phyloP scores from a whole-genome alignment of 169 alveolate species.

The Cryptosporidium meleagridis region DNA sequence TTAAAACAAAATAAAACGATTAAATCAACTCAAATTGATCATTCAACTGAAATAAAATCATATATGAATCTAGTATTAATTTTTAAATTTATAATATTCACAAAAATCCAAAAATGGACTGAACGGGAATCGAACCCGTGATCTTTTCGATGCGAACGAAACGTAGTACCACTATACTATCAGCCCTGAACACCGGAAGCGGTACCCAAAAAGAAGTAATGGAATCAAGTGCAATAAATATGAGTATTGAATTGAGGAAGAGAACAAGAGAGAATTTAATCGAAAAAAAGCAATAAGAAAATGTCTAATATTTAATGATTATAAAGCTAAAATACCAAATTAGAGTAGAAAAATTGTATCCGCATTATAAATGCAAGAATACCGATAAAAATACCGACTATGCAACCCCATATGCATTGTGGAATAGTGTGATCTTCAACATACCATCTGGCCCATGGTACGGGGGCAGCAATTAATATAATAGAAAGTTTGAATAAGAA shows the following conservation, averaged over 20 bases:
- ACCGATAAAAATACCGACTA: constrained; percentile 70
- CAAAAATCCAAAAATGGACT: constrained; percentile 31
- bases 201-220: background rate
- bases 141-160: constrained; percentile 77
- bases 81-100: background rate
- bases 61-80: too few relatives aligned
- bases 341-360: constrained; percentile 35
- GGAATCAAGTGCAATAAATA: background rate
- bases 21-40: background rate
- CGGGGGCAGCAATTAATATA: constrained; percentile 75
- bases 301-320: background rate
- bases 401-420: constrained; percentile 77
- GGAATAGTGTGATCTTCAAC: constrained; percentile 78
- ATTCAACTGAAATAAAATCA: background rate
- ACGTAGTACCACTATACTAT: constrained; percentile 77
- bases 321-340: constrained; percentile 44
- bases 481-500: constrained; percentile 71
- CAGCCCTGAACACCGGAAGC: constrained; percentile 46
- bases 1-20: background rate
- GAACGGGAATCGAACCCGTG: constrained; percentile 78
- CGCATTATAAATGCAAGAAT: constrained; percentile 64
- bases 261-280: background rate
- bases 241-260: background rate
- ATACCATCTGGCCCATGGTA: constrained; percentile 80
- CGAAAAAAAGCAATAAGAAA: background rate